Conservation (phyloP, 306 rosid species). For the Cicer chorassanicum region DNA sequence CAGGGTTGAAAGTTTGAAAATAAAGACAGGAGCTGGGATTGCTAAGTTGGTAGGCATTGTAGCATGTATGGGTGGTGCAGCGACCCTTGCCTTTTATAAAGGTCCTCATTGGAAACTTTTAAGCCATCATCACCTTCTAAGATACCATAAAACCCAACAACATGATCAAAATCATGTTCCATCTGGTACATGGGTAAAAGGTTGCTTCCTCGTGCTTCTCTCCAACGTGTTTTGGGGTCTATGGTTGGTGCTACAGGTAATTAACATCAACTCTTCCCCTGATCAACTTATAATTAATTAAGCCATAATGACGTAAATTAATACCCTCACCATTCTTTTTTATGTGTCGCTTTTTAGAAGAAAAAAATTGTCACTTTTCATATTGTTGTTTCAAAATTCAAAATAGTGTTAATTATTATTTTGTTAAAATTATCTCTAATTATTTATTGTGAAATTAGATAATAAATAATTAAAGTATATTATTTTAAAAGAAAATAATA, state of each 20-base stretch:
- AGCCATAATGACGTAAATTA: neutral
- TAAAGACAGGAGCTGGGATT: constrained; percentile 57
- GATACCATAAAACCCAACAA: constrained; percentile 31
- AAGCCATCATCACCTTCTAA: constrained; percentile 43
- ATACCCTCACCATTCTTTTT: neutral
- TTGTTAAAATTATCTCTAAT: no score
- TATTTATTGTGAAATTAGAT: no score
- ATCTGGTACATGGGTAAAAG: constrained; percentile 66
- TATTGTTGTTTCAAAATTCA: no score
- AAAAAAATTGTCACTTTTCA: no score
- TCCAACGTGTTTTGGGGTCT: constrained; percentile 60
- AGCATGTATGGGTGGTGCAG: constrained; percentile 62
- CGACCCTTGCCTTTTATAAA: constrained; percentile 63
- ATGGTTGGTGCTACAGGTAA: constrained; percentile 80
- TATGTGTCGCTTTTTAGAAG: no score
- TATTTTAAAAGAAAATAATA: no score
- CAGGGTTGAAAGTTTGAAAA: constrained; percentile 66
- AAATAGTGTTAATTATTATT: no score
- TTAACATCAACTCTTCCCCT: neutral
- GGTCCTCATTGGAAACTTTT: constrained; percentile 59
- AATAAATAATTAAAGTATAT: no score
- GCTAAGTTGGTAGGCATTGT: constrained; percentile 65
- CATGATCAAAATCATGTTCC: constrained; percentile 29
- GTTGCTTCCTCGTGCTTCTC: constrained; percentile 70
- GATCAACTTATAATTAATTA: neutral